These are phyloP conservation scores for Choanephora cucurbitarum DNA, from an alignment of 371 early-diverging fungal genomes.

Conservation along the genomic window DNA sequence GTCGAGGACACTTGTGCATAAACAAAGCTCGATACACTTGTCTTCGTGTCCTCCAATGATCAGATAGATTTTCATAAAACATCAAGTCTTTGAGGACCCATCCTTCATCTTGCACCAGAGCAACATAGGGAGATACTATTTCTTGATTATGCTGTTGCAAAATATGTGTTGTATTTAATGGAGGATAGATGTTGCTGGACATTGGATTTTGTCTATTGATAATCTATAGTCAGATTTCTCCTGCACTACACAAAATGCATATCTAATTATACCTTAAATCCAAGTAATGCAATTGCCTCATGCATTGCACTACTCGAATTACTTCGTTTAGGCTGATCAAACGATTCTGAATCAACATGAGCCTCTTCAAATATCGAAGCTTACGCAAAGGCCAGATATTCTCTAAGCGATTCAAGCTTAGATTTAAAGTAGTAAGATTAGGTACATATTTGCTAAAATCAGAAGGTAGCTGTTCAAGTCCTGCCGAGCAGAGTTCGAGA, in stretches of 20 bases:
- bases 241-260: neutral
- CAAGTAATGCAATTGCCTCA: conserved; percentile 44
- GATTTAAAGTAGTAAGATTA: conserved; percentile 47
- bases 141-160: neutral
- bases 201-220: conserved; percentile 35
- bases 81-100: conserved; percentile 48
- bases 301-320: conserved; percentile 33
- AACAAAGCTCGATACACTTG: conserved; percentile 49
- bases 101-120: conserved; percentile 31
- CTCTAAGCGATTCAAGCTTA: conserved; percentile 52
- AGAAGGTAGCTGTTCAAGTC: conserved; percentile 47
- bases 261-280: conserved; percentile 46
- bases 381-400: conserved; percentile 49
- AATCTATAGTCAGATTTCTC: neutral
- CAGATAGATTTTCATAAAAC: conserved; percentile 36
- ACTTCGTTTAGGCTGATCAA: conserved; percentile 42
- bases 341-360: conserved; percentile 56
- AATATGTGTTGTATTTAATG: conserved; percentile 4
- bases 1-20: conserved; percentile 38
- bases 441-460: conserved; percentile 54
- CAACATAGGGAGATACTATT: conserved; percentile 34
- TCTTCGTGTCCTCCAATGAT: conserved; percentile 46
- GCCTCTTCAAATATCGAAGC: conserved; percentile 42
- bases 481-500: conserved; percentile 53
- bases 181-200: conserved; percentile 33